These are phyloP conservation scores for Agaricus bisporus DNA, from an alignment of 768 basidiomycete genomes.

Conservation along the genomic window DNA sequence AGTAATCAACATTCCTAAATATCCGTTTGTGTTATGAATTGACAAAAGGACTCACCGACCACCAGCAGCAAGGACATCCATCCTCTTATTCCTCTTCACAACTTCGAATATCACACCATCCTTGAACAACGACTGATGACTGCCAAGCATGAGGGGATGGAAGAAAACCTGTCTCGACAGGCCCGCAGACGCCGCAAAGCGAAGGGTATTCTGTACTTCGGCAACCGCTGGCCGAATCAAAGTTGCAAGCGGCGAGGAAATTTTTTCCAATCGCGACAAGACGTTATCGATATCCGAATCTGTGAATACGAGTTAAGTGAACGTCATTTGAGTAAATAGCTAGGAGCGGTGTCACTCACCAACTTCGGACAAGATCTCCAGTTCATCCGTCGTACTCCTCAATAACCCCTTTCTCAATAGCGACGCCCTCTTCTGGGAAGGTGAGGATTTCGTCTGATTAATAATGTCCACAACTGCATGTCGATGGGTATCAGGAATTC, in stretches of 20 bases:
- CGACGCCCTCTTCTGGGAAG: constrained; percentile 62
- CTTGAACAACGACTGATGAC: constrained; percentile 58
- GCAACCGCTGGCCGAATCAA: constrained; percentile 45
- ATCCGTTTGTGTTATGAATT: not conserved
- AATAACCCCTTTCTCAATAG: constrained; percentile 66
- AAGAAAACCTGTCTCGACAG: constrained; percentile 59
- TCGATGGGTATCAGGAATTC: constrained; percentile 54
- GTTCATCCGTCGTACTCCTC: constrained; percentile 62
- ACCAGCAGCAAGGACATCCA: constrained; percentile 74
- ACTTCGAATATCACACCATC: constrained; percentile 76
- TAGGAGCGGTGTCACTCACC: constrained; percentile 30
- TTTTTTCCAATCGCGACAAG: constrained; percentile 49
- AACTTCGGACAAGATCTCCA: constrained; percentile 62
- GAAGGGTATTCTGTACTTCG: constrained; percentile 59
- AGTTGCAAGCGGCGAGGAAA: constrained; percentile 45
- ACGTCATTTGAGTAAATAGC: not conserved
- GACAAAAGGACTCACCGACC: constrained; percentile 49
- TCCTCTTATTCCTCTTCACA: constrained; percentile 55
- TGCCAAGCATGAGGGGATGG: constrained; percentile 69
- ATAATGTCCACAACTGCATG: constrained; percentile 58
- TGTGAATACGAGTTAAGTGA: constrained; percentile 16
- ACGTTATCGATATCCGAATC: constrained; percentile 61
- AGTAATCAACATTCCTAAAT: not conserved
- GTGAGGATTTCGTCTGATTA: constrained; percentile 55
- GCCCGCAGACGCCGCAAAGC: constrained; percentile 54